Evolutionary conservation across 1,139 yeast species (phyloP), one percentile per base, ranked within the genome.

Genomic region (Arxiozyma heterogenica): DNA sequence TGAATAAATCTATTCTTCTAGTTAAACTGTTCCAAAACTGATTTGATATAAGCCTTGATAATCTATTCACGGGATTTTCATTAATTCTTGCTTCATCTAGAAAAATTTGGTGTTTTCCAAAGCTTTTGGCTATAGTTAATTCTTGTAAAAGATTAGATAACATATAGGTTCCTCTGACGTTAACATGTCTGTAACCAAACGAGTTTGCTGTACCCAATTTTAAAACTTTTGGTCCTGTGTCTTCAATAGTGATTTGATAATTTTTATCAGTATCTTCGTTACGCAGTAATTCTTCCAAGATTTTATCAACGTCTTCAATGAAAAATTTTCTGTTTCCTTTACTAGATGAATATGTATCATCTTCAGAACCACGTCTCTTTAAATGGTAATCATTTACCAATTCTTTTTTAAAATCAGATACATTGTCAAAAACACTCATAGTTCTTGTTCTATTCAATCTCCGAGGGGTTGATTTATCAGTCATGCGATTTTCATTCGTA

Each of bases 151-250:
- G 72, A 68, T 91, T 91, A 1, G 95, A 86, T 53, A 91, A 75
- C 93, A 87, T 87, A 66, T 91, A 91, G 0, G 96, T 90, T 17
- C 98, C 98, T 59, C 96, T 75, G 53, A 91, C 77, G 54, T 84
- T 88, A 49, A 80, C 77, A 62, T 82, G 84, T 48, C 81, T 82
- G 69, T 72, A 86, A 1, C 97, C 96, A 61, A 84, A 81, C 1
- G 96, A 87, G 66, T 86, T 86, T 50, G 83, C 88, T 0, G 96
- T 88, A 7, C 96, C 96, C 45, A 90, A 75, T 59, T 82, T 78
- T 58, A 89, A 74, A 18, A 86, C 94, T 66, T 90, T 90, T n/a
- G 97, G 96, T 0, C 97, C 97, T 3, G 82, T 79, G 68, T 90
- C 97, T 64, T 90, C 97, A 53, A 90, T 85, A 17, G 97, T 90